Base-by-base conservation (phyloP, 2,329 filamentous ascomycete species). In the Fonsecaea monophora region DNA sequence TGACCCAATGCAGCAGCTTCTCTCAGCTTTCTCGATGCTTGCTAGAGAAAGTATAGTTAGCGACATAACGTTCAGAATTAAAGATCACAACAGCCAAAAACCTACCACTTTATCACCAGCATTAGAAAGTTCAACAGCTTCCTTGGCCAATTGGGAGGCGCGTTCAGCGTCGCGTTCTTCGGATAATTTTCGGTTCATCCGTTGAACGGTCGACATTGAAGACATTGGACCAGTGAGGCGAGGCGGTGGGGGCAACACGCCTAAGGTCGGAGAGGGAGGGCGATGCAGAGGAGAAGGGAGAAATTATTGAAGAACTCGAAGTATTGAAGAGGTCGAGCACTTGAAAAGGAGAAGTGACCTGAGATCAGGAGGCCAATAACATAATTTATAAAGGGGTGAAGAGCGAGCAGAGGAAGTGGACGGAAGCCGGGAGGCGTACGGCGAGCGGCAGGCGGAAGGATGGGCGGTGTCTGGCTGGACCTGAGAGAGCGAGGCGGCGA, bases 1-100 rank as follows among this genome's bases (percentile, higher is more conserved):
- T 81, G 79, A 30, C 80, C 81, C 37, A 84, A 74, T 34, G 80
- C 77, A 55, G 81, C 77, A n/a, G 82, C 82, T 76, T 83, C 81
- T 74, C 81, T 79, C 62, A 84, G 76, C 70, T 81, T 82, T 69
- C 80, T 75, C 50, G 80, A 81, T 42, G 81, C 81, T 64, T 80
- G 78, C 82, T 83, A 67, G 30, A 64, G 45, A 66, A 4, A 13
- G 6, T 7, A 53, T 58, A 65, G 68, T 70, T 35, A 70, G 63
- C 50, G 50, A n/a, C 15, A 13, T 4, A 50, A 25, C 4, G 15
- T 30, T 12, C n/a, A 32, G 34, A 21, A 34, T 13, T 18, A 30
- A 30, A 50, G 21, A 8, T 1, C n/a, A 25, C 18, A 48, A n/a
- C 40, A 30, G 64, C 30, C 18, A 35, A 48, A 40, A 63, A 72